These are phyloP conservation scores for Globisporangium sylvaticum DNA, from an alignment of 352 stramenopile species.

Conservation along the genomic window DNA sequence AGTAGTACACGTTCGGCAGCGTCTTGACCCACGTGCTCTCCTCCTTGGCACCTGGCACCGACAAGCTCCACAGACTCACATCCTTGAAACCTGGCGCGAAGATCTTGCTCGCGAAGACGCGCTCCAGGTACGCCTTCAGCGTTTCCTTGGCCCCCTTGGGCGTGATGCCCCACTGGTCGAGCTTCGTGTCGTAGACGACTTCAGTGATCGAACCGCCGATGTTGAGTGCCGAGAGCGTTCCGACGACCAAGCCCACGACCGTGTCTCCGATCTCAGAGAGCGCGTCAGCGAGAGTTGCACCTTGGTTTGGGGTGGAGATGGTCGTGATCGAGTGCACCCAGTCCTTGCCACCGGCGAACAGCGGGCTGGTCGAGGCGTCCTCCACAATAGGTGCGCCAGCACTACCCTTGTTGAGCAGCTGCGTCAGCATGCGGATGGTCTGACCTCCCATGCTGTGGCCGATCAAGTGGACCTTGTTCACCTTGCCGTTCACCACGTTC, in stretches of 20 bases:
- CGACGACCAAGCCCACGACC: slow-evolving; percentile 34
- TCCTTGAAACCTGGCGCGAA: slow-evolving; percentile 31
- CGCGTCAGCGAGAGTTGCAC: slow-evolving; percentile 43
- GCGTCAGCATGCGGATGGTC: slow-evolving; percentile 70
- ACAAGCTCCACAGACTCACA: slow-evolving; percentile 24
- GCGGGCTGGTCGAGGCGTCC: slow-evolving; percentile 7
- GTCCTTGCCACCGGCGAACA: slow-evolving; percentile 51
- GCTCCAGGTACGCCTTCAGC: slow-evolving; percentile 31
- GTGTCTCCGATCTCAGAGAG: slow-evolving; percentile 37
- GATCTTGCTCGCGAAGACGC: slow-evolving; percentile 30
- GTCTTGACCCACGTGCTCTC: slow-evolving; percentile 36
- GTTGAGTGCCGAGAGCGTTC: slow-evolving; percentile 19
- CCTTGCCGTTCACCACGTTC: slow-evolving; percentile 32
- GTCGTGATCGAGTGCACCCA: slow-evolving; percentile 75
- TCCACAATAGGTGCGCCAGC: slow-evolving; percentile 25
- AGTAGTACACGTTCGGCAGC: slow-evolving; percentile 32
- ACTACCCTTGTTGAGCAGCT: slow-evolving; percentile 48
- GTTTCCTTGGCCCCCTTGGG: slow-evolving; percentile 24
- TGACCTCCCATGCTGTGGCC: slow-evolving; percentile 81
- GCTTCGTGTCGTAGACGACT: slow-evolving; percentile 39
- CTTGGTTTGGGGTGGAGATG: slow-evolving; percentile 57
- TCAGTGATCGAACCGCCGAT: slow-evolving; percentile 29
- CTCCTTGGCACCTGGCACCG: slow-evolving; percentile 24
- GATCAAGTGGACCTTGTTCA: slow-evolving; percentile 67
- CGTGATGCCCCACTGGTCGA: slow-evolving; percentile 54